A percentile compares a stretch with the other conserved stretches of the same genome.
These are phyloP conservation scores for Exophiala alcalophila DNA, from an alignment of 2,329 filamentous ascomycete genomes.

Conservation along the genomic window DNA sequence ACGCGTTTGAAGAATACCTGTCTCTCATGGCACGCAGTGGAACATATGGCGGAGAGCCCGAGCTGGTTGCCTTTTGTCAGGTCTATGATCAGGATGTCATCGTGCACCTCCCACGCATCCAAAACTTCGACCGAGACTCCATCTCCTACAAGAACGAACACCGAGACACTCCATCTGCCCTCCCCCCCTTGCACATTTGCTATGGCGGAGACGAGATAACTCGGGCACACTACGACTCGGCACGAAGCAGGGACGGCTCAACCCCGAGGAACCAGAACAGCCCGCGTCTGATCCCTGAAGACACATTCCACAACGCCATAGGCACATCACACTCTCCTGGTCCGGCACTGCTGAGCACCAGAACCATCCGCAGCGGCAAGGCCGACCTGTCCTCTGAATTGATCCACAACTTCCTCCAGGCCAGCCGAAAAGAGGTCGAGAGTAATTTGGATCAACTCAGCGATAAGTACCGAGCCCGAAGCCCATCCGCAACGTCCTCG, in stretches of 20 bases:
- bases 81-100: constrained; percentile 60
- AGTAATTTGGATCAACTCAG: constrained; percentile 24
- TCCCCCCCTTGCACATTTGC: constrained; percentile 29
- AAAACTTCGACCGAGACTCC: constrained; percentile 24
- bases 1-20: constrained; percentile 58
- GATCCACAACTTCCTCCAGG: constrained; percentile 28
- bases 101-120: constrained; percentile 29
- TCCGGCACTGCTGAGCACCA: constrained; percentile 18
- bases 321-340: constrained; percentile 4
- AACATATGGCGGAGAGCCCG: constrained; percentile 65
- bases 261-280: constrained; percentile 22
- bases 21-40: constrained; percentile 58
- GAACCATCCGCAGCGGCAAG: constrained; percentile 26
- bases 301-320: constrained; percentile 8
- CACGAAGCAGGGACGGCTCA: constrained; percentile 28
- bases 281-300: constrained; percentile 20
- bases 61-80: constrained; percentile 64
- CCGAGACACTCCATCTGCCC: constrained; percentile 11
- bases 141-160: constrained; percentile 28
- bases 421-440: constrained; percentile 25
- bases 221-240: constrained; percentile 32
- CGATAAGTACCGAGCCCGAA: constrained; percentile 27
- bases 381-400: constrained; percentile 28
- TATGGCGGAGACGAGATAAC: constrained; percentile 32
- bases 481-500: constrained; percentile 31